Base-by-base conservation (phyloP, 768 basidiomycete genomes). In the Collybia mongolica region DNA sequence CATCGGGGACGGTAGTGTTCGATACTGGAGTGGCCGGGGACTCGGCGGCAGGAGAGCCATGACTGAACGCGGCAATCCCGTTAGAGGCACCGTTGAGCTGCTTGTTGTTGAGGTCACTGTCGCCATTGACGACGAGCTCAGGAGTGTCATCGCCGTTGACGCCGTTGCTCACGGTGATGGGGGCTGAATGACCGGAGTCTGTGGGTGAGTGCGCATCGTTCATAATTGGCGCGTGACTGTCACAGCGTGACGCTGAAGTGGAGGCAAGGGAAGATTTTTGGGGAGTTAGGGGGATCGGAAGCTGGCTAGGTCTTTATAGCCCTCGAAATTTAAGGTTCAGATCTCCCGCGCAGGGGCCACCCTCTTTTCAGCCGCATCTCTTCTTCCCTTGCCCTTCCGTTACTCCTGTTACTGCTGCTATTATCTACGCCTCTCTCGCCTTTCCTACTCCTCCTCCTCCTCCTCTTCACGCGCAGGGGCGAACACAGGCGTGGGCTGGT, bases 401-500 rank as follows among this genome's bases (percentile, higher is more conserved):
- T 54, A 52, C 55, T 58, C 56, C 44, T 54, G 54, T 51, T n/a
- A 28, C 6, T 5, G 1, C 20, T 23, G 14, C 14, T n/a, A 4
- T 56, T 24, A 36, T 19, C 47, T 46, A n/a, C n/a, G 40, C 22
- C 60, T 51, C 50, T 49, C 56, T 47, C 49, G 48, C 52, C 54
- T 53, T 59, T 72, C 62, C 61, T 69, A 56, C 40, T 72, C 66
- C 60, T 81, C 78, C 54, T 79, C 74, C 54, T 84, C 80, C 51
- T 80, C 75, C 53, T 84, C 81, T 56, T 81, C 76, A 46, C 79
- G 73, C 58, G 79, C 79, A 52, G 82, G 72, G 43, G 84, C 81
- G 65, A 95, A 95, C 52, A 96, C 89, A 0, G 93, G 82, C 65
- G 84, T 83, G 48, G 93, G 92, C 65, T 95, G 92, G 70, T 87